A percentile compares a stretch with the other conserved stretches of the same genome.
Conservation (phyloP, 2,329 filamentous ascomycete species). For the Hypoxylon sp. region DNA sequence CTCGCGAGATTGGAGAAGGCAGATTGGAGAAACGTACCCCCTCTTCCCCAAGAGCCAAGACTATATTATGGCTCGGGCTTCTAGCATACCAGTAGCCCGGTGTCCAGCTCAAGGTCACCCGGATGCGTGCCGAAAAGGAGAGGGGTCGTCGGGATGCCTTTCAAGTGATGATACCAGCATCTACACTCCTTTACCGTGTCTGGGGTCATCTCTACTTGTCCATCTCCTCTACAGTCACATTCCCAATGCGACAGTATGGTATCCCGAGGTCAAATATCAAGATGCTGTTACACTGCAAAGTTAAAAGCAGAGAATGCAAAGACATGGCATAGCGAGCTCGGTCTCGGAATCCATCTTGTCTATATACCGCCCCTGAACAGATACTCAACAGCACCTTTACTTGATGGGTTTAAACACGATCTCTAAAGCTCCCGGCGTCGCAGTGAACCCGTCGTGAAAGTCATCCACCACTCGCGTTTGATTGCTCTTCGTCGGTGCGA, state of each 20-base stretch:
- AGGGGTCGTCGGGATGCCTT: conserved; percentile 12
- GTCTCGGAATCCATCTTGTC: too few relatives aligned
- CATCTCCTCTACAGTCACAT: too few relatives aligned
- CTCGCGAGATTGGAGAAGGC: conserved; percentile 30
- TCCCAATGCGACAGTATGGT: too few relatives aligned
- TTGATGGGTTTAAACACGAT: neutral
- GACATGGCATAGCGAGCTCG: too few relatives aligned
- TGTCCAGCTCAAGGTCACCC: neutral
- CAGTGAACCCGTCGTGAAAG: neutral
- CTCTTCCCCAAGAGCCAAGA: neutral
- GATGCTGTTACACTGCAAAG: too few relatives aligned
- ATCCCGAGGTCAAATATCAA: too few relatives aligned
- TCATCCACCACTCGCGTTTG: conserved; percentile 1
- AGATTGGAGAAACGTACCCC: conserved; percentile 20
- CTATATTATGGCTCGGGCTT: neutral
- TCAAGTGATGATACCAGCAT: conserved; percentile 7
- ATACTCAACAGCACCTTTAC: too few relatives aligned
- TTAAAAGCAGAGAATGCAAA: too few relatives aligned
- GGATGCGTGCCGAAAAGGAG: conserved; percentile 25
- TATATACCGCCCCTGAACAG: too few relatives aligned
- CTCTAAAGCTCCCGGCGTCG: neutral
- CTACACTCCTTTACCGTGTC: conserved; percentile 25
- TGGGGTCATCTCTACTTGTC: conserved; percentile 20
- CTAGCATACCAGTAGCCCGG: neutral
- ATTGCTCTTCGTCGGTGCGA: conserved; percentile 1